Evolutionary conservation across 176 grass and related monocot species (phyloP).

Genomic region (Aegilops longissima): DNA sequence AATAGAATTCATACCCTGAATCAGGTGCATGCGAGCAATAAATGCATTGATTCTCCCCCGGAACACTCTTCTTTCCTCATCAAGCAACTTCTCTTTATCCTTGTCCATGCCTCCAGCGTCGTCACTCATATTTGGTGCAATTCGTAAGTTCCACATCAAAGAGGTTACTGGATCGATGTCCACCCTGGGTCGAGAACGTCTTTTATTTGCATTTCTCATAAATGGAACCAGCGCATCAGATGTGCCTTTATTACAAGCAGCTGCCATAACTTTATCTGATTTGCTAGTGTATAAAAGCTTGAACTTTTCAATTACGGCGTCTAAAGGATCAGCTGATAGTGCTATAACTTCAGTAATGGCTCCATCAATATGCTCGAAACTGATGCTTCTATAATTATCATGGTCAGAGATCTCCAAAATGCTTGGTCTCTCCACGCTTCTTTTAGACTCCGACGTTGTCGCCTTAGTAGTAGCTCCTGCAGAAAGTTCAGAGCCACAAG

Average conservation of each 20-base stretch:
- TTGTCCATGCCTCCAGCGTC: slow-evolving; percentile 47
- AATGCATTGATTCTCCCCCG: slow-evolving; percentile 77
- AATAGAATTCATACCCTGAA: slow-evolving; percentile 74
- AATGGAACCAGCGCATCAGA: slow-evolving; percentile 61
- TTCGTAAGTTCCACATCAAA: slow-evolving; percentile 83
- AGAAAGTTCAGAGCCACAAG: slow-evolving; percentile 32
- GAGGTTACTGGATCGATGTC: slow-evolving; percentile 68
- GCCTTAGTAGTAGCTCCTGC: not conserved
- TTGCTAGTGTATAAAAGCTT: slow-evolving; percentile 46
- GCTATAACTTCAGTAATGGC: slow-evolving; percentile 23
- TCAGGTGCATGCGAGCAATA: slow-evolving; percentile 92
- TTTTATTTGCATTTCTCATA: slow-evolving; percentile 53
- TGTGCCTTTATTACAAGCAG: slow-evolving; percentile 47
- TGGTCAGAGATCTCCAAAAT: not conserved
- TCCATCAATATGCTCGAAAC: slow-evolving; percentile 7
- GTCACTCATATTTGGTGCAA: slow-evolving; percentile 55
- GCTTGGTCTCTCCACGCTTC: not conserved
- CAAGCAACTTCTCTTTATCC: slow-evolving; percentile 73
- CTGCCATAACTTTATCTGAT: not conserved
- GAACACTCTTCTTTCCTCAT: slow-evolving; percentile 83
- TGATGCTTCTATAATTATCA: slow-evolving; percentile 7
- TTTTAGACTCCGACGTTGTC: not conserved
- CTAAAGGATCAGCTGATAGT: slow-evolving; percentile 34
- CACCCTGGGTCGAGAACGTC: slow-evolving; percentile 57
- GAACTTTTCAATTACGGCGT: slow-evolving; percentile 60